Evolutionary conservation across 2,329 filamentous ascomycete species (phyloP).

Genomic region (Aureobasidium lini): DNA sequence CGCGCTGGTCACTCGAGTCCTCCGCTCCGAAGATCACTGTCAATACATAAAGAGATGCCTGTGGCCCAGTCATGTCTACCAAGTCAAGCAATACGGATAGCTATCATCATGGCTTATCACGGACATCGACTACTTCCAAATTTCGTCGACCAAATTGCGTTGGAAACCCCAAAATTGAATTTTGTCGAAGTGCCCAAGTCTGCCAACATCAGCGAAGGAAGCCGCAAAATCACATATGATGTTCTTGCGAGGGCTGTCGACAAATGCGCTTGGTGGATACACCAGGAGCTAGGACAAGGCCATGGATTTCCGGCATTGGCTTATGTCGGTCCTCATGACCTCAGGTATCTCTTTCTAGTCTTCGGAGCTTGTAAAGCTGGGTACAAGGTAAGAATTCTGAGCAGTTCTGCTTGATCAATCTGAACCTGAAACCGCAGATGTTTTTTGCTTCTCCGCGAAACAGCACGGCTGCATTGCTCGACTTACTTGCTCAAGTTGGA

Average conservation of each 20-base stretch:
- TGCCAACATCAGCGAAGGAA: background rate
- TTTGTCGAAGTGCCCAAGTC: background rate
- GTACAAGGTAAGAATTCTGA: background rate
- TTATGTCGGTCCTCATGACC: background rate
- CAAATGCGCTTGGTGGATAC: constrained; percentile 10
- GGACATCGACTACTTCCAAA: background rate
- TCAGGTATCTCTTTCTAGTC: background rate
- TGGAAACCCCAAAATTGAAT: background rate
- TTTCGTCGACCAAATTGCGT: background rate
- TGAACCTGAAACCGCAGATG: background rate
- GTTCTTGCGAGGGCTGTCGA: background rate
- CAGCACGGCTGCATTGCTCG: background rate
- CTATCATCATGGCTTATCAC: background rate
- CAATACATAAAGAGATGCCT: too few species aligned
- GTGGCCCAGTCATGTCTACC: too few species aligned
- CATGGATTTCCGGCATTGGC: background rate
- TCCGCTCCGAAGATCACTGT: too few species aligned
- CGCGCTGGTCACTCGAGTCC: background rate
- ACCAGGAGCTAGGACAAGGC: background rate
- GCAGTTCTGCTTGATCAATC: background rate
- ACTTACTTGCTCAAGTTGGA: background rate
- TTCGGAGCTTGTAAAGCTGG: constrained; percentile 1
- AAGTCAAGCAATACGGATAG: background rate
- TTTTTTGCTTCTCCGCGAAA: constrained; percentile 1
- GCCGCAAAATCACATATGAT: background rate